phyloP scores from a whole-genome alignment of 2,329 filamentous ascomycete genomes.

The Exophiala sideris region DNA sequence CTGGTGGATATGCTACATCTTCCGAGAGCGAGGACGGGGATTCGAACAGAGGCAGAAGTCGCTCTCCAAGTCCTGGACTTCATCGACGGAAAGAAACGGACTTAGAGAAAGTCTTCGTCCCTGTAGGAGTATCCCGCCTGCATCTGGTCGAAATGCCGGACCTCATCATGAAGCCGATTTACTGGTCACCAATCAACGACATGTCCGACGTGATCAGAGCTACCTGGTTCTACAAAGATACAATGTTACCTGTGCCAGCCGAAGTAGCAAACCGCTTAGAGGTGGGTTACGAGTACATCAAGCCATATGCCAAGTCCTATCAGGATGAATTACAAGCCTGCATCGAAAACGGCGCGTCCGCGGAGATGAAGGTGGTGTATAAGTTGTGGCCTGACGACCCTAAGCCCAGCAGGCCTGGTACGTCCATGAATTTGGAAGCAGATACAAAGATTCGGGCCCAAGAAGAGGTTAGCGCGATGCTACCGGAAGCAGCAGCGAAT shows the following conservation, averaged over 20 bases:
- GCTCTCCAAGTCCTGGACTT: conserved; percentile 9
- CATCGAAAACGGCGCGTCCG: conserved; percentile 80
- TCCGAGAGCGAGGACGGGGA: conserved; percentile 13
- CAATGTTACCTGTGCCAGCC: conserved; percentile 84
- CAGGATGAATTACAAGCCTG: conserved; percentile 85
- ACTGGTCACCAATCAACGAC: conserved; percentile 94
- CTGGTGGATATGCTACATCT: conserved; percentile 3
- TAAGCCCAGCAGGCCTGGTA: conserved; percentile 35
- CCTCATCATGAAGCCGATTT: conserved; percentile 90
- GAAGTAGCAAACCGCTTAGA: conserved; percentile 88
- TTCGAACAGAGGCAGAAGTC: conserved; percentile 17
- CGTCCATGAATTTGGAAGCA: conserved; percentile 38
- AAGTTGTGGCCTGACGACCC: conserved; percentile 66
- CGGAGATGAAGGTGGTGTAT: conserved; percentile 87
- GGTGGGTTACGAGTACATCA: conserved; percentile 80
- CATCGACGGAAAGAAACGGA: conserved; percentile 26
- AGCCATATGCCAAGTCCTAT: conserved; percentile 90
- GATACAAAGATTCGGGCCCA: conserved; percentile 26
- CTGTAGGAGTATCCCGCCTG: conserved; percentile 84
- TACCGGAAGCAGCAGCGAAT: conserved; percentile 20
- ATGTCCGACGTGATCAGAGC: conserved; percentile 76
- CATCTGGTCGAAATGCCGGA: conserved; percentile 82
- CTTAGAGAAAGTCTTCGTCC: conserved; percentile 56
- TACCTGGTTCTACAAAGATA: conserved; percentile 97
- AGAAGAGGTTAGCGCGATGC: conserved; percentile 5